Base-by-base conservation (phyloP, 1,284 basidiomycete species). In the Serendipita sp. region DNA sequence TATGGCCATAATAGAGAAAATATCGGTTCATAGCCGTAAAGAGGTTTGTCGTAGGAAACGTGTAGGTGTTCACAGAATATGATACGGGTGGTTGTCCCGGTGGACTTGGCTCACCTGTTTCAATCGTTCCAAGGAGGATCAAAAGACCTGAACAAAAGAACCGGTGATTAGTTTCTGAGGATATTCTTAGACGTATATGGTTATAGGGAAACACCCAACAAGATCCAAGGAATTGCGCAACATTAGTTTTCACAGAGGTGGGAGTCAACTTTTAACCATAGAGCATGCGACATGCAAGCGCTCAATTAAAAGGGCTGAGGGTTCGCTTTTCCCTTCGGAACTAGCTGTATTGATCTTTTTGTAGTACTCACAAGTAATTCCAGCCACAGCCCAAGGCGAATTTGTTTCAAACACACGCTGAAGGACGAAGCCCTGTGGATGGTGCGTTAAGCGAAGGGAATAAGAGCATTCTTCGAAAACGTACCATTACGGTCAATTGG, bases 341-440 rank as follows among this genome's bases (percentile, higher is more conserved):
- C 38, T 6, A 41, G 38, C 38, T 6, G 22, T 22, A 41, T 6
- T 41, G 5, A 41, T 13, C 38, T 41, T 13, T 41, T 41, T 41
- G 38, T 41, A 41, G 17, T 30, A 78, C 84, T 71, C 71, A 87
- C 86, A 75, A 15, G 82, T 82, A 62, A 92, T 88, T 1, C 80
- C 83, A 2, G 80, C 81, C 0, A 92, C 87, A 3, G 80, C 83
- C 81, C 82, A 89, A 3, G 84, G 79, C 67, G 85, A 84, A 53
- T 87, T 76, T 2, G 84, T 81, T 65, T 84, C 82, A 68, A 93
- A 91, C 1, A 92, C 85, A 42, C 78, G 78, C 67, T 87, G 82
- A 38, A 93, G 73, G 2, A 92, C 70, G 30, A 83, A 58, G 53
- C 53, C 53, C 53, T 58, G 38, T 30, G 53, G 32, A 58, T 26